phyloP scores from a whole-genome alignment of 2,329 filamentous ascomycete species.

The Beauveria caledonica region DNA sequence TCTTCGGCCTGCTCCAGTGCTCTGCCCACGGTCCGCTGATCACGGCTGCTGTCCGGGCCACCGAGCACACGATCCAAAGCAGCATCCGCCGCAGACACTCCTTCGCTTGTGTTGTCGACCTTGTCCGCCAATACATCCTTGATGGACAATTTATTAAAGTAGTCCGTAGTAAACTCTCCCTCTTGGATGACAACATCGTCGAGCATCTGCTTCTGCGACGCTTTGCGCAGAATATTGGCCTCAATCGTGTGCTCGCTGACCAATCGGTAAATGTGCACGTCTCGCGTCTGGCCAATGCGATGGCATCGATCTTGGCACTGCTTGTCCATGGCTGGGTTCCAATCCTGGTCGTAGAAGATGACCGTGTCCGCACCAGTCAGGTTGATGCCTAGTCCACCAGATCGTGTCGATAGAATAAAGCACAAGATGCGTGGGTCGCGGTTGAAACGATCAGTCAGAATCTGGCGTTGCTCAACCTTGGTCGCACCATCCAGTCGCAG shows the following conservation, averaged over 20 bases:
- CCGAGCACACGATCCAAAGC: slow-evolving; percentile 84
- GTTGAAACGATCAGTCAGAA: slow-evolving; percentile 94
- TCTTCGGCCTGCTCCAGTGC: slow-evolving; percentile 89
- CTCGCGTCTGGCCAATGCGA: slow-evolving; percentile 92
- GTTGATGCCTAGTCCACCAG: slow-evolving; percentile 92
- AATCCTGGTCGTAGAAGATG: slow-evolving; percentile 98
- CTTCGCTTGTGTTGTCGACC: slow-evolving; percentile 38
- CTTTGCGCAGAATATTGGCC: slow-evolving; percentile 93
- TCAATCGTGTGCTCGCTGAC: slow-evolving; percentile 93
- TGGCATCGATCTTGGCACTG: slow-evolving; percentile 97
- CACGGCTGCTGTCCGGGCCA: slow-evolving; percentile 50
- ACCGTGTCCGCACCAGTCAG: slow-evolving; percentile 94
- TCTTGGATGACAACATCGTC: slow-evolving; percentile 98
- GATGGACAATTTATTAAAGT: slow-evolving; percentile 74
- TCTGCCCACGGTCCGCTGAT: slow-evolving; percentile 54
- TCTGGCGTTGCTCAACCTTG: slow-evolving; percentile 90
- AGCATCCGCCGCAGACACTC: slow-evolving; percentile 64
- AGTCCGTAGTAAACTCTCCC: slow-evolving; percentile 94
- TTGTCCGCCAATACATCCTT: slow-evolving; percentile 59
- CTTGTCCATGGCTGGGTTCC: slow-evolving; percentile 99
- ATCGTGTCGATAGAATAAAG: slow-evolving; percentile 92
- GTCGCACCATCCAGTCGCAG: slow-evolving; percentile 93
- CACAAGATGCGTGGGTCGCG: slow-evolving; percentile 84
- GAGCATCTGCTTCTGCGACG: slow-evolving; percentile 93
- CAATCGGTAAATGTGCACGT: slow-evolving; percentile 95